Base-by-base conservation (phyloP, 1,284 basidiomycete genomes). In the Pascua guehoae region DNA sequence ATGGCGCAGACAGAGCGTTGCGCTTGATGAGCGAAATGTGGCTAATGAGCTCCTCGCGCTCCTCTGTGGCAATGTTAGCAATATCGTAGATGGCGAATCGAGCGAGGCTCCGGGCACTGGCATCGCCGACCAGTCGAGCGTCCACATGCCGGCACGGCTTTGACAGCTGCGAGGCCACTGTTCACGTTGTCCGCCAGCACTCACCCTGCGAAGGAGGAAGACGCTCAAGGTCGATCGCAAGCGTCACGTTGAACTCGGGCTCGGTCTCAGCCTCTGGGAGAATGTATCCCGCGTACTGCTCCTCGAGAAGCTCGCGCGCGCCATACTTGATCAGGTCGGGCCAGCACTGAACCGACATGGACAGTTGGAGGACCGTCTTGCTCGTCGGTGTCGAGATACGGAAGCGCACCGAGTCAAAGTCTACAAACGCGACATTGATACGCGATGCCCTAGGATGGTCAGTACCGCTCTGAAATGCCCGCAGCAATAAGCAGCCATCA, bases 301-400 rank as follows among this genome's bases (percentile, higher is more conserved):
- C 82, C 72, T 83, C 79, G 59, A 99, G 80, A 49, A 95, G 79
- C 49, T 92, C 86, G 40, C 86, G 71, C 1, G 91, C 95, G 54
- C 95, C 96, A 68, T 91, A 94, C 61, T 84, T 82, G 41, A 87
- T 87, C 41, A 99, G 85, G 74, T 98, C 91, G 59, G 87, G 83
- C 95, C 95, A 99, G 81, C 96, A 99, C 55, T 89, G 86, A 65
- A 98, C 94, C 76, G 88, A 87, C 91, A 99, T 98, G 40, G 94
- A 97, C 15, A 99, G 84, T 41, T 90, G 81, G 2, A 85, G 77
- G 2, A 88, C 87, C 74, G 80, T 81, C 66, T 92, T 92, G 71
- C 87, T 85, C 44, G 90, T 86, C 4, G 88, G 88, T 0, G 91
- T 93, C 12, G 89, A 89, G 53, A 98, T 78, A 74, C 89, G 93